Evolutionary conservation across 2,329 filamentous ascomycete genomes (phyloP).

Genomic region (Fusarium virguliforme): DNA sequence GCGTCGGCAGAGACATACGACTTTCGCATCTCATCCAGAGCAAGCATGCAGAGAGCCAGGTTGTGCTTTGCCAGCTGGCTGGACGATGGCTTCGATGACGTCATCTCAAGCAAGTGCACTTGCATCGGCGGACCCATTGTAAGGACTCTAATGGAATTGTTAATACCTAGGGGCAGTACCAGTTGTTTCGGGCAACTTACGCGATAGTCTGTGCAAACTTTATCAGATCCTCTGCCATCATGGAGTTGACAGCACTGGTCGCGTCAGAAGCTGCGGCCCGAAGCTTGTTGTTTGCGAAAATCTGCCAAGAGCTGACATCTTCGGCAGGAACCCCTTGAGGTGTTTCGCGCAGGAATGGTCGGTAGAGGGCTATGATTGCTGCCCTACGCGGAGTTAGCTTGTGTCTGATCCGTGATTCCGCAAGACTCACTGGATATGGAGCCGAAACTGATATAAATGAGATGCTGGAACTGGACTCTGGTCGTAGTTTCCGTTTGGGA

Average conservation of each 20-base stretch:
- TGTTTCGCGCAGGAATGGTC: not conserved
- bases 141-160: slow-evolving; percentile 6
- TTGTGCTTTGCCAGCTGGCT: slow-evolving; percentile 22
- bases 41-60: slow-evolving; percentile 23
- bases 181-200: not conserved
- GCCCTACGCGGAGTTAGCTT: not conserved
- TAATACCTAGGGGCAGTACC: not conserved
- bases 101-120: slow-evolving; percentile 20
- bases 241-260: slow-evolving; percentile 8
- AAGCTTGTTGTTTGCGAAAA: not conserved
- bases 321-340: not conserved
- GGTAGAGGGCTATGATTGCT: slow-evolving; percentile 3
- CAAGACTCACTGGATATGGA: not conserved
- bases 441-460: not conserved
- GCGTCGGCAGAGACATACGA: slow-evolving; percentile 30
- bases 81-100: not conserved
- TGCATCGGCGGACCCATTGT: slow-evolving; percentile 21
- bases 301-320: not conserved
- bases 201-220: not conserved
- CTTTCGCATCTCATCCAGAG: slow-evolving; percentile 25
- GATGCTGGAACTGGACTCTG: slow-evolving; percentile 2
- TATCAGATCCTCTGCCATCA: slow-evolving; percentile 10
- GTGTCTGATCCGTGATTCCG: not conserved
- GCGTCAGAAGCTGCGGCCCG: slow-evolving; percentile 3
- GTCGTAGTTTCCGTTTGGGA: not conserved